Evolutionary conservation across 1,139 yeast species (phyloP).

Genomic region (Wickerhamiella infanticola): DNA sequence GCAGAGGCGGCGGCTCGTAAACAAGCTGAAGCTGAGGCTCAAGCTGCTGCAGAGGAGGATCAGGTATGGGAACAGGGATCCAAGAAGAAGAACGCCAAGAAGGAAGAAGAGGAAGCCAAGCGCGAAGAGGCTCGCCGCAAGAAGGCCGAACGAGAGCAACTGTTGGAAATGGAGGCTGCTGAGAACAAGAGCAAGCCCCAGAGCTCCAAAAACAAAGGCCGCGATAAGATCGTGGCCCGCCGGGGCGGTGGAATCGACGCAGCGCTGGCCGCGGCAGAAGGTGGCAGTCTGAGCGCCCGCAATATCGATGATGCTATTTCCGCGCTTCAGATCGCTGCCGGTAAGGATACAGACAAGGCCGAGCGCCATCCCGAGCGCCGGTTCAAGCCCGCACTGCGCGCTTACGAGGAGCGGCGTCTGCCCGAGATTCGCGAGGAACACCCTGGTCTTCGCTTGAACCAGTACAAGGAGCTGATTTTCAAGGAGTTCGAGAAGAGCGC

Average conservation of each 20-base stretch:
- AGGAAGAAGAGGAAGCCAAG: slow-evolving; percentile 34
- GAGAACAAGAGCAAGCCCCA: slow-evolving; percentile 43
- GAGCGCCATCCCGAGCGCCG: slow-evolving; percentile 86
- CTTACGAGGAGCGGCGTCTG: slow-evolving; percentile 54
- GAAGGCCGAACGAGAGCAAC: slow-evolving; percentile 30
- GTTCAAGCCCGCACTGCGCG: slow-evolving; percentile 65
- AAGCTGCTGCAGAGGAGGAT: slow-evolving; percentile 41
- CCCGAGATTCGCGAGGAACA: slow-evolving; percentile 64
- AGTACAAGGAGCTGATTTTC: slow-evolving; percentile 53
- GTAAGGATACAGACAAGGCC: slow-evolving; percentile 39
- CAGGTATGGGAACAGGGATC: slow-evolving; percentile 59
- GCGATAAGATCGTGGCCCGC: slow-evolving; percentile 51
- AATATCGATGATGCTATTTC: slow-evolving; percentile 70
- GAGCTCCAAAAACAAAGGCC: slow-evolving; percentile 46
- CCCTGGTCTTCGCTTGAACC: slow-evolving; percentile 70
- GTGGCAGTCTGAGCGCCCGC: slow-evolving; percentile 43
- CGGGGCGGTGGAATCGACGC: slow-evolving; percentile 40
- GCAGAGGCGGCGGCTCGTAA: slow-evolving; percentile 53
- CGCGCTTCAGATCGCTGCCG: slow-evolving; percentile 42
- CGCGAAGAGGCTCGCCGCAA: slow-evolving; percentile 27
- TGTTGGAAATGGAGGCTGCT: slow-evolving; percentile 47
- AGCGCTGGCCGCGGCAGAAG: slow-evolving; percentile 20
- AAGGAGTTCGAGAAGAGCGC: slow-evolving; percentile 73
- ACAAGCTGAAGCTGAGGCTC: slow-evolving; percentile 36
- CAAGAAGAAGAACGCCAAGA: slow-evolving; percentile 55